Base-by-base conservation (phyloP, 805 yeast genomes). In the Candida golubevii region DNA sequence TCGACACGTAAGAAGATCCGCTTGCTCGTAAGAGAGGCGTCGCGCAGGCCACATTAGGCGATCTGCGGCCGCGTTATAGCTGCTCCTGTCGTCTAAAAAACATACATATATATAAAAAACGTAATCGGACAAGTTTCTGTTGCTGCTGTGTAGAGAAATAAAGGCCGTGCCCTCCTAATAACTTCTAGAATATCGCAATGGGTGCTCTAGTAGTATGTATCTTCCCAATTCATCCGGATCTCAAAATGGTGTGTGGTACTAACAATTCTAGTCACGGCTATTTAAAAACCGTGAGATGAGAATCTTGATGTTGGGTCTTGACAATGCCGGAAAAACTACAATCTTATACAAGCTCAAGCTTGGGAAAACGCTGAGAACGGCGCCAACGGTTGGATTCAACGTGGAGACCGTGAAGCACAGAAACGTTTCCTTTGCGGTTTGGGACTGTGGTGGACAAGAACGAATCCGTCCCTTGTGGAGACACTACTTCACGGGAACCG, bases 391-490 rank as follows among this genome's bases (percentile, higher is more conserved):
- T 18, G 97, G 97, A 2, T 90, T 90, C 71, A 90, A 90, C 66
- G 93, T 87, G 39, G 96, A 87, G 65, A 84, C 91, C 4, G 87
- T 87, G 50, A 80, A 85, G 46, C 86, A 83, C 65, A 84, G 83
- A 62, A 85, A 85, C 63, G 83, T 86, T 46, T 82, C 85, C 45
- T 85, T 87, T 69, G 88, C 88, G 48, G 89, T 87, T 61, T 87
- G 95, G 95, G 95, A 87, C 65, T 93, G 93, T 49, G 97, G 97
- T 68, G 97, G 97, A 62, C 97, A 88, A 71, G 95, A 86, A 58
- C 75, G 95, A 64, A 79, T 89, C 55, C 79, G 97, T 60, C 95
- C 95, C 0, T 73, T 90, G 46, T 90, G 98, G 97, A 81, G 97
- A 65, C 97, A 90, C 62, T 90, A 90, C 67, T 88, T 85, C 66